Conservation (phyloP, 805 yeast genomes). For the Wickerhamomyces chambardii region DNA sequence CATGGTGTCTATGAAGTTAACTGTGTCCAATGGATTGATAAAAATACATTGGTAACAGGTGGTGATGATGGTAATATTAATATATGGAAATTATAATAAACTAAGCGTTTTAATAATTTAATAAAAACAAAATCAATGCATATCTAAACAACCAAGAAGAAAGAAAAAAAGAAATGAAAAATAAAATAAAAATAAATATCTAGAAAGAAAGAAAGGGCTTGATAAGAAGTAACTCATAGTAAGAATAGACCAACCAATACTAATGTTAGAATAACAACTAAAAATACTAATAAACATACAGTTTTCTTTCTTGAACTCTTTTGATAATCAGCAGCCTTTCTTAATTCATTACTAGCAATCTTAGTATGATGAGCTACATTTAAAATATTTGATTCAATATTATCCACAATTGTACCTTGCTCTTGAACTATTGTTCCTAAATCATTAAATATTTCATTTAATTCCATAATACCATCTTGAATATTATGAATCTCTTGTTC, state of each 20-base stretch:
- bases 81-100: constrained; percentile 46
- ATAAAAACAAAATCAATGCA: no score
- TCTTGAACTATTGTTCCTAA: constrained; percentile 74
- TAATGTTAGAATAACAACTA: constrained; percentile 45
- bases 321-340: constrained; percentile 75
- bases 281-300: constrained; percentile 58
- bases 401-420: constrained; percentile 81
- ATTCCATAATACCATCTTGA: constrained; percentile 75
- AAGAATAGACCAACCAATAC: constrained; percentile 33
- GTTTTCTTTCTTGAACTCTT: constrained; percentile 60
- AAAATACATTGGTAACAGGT: constrained; percentile 46
- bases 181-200: no score
- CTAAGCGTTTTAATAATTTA: no score
- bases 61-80: constrained; percentile 87
- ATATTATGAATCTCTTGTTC: constrained; percentile 84
- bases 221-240: no score
- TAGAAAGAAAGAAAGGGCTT: no score
- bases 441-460: constrained; percentile 84
- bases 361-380: constrained; percentile 54
- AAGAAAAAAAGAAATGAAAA: no score
- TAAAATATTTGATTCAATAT: constrained; percentile 80
- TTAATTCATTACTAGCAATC: constrained; percentile 61
- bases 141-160: no score
- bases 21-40: constrained; percentile 60
- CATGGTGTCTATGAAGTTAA: constrained; percentile 84